phyloP scores from a whole-genome alignment of 1,284 basidiomycete genomes.

The Sparassis latifolia region DNA sequence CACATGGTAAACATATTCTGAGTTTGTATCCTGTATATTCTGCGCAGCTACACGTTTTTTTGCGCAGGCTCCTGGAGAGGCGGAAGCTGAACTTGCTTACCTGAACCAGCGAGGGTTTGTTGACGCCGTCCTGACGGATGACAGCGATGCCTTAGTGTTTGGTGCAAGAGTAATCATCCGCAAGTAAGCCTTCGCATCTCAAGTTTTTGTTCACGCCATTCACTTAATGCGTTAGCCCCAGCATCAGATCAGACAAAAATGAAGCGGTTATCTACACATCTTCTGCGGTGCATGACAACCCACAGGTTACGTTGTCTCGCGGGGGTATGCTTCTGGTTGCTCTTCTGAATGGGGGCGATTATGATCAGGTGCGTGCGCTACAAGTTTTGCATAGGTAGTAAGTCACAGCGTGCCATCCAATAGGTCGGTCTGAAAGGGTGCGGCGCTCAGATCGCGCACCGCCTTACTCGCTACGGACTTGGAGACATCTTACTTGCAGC shows the following conservation, averaged over 20 bases:
- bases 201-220: background rate
- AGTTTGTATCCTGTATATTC: background rate
- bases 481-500: constrained; percentile 2
- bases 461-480: constrained; percentile 6
- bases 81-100: constrained; percentile 53
- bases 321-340: constrained; percentile 5
- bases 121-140: constrained; percentile 51
- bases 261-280: background rate
- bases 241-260: background rate
- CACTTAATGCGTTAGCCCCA: background rate
- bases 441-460: constrained; percentile 2
- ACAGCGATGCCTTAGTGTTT: constrained; percentile 34
- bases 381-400: background rate
- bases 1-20: background rate
- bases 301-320: background rate
- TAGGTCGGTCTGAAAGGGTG: constrained; percentile 2
- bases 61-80: constrained; percentile 47
- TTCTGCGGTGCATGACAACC: background rate
- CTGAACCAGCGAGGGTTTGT: constrained; percentile 40
- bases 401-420: background rate
- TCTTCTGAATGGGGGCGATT: constrained; percentile 8
- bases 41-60: background rate
- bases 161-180: constrained; percentile 16
- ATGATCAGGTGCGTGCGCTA: constrained; percentile 1
- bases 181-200: constrained; percentile 5